Evolutionary conservation across 768 basidiomycete species (phyloP).

Genomic region (Tulasnella sp.): DNA sequence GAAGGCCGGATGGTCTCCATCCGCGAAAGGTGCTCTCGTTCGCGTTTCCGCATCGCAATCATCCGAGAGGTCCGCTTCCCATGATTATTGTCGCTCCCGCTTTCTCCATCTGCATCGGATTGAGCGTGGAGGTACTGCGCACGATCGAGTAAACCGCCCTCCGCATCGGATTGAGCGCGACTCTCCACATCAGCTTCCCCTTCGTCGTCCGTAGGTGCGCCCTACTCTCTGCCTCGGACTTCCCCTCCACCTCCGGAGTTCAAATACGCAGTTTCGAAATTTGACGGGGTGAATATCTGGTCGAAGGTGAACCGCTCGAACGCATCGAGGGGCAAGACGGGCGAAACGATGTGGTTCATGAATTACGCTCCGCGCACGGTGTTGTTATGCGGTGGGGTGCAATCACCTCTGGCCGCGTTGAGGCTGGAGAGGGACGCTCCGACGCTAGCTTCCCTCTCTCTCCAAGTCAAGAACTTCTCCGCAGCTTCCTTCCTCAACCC

Average conservation of each 20-base stretch:
- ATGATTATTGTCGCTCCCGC: background rate
- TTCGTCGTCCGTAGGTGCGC: background rate
- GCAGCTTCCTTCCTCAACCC: background rate
- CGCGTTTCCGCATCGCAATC: background rate
- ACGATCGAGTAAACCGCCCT: too few relatives aligned
- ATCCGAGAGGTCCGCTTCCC: conserved; percentile 11
- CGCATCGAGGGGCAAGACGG: background rate
- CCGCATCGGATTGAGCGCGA: background rate
- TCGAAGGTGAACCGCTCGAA: conserved; percentile 10
- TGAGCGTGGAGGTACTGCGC: background rate
- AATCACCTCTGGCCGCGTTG: too few relatives aligned
- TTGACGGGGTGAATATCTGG: background rate
- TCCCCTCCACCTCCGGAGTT: too few relatives aligned
- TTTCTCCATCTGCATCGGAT: background rate
- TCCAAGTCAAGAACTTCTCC: conserved; percentile 12
- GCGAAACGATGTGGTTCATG: too few relatives aligned
- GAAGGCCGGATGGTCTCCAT: background rate
- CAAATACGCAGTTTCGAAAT: background rate
- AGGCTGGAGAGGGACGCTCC: background rate
- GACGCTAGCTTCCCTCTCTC: background rate
- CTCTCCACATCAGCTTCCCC: background rate
- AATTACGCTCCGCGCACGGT: background rate
- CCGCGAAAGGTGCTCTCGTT: background rate
- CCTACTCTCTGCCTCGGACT: too few relatives aligned
- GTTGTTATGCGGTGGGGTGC: too few relatives aligned